Conservation (phyloP, 345 rosid genomes). For the Moringa oleifera region DNA sequence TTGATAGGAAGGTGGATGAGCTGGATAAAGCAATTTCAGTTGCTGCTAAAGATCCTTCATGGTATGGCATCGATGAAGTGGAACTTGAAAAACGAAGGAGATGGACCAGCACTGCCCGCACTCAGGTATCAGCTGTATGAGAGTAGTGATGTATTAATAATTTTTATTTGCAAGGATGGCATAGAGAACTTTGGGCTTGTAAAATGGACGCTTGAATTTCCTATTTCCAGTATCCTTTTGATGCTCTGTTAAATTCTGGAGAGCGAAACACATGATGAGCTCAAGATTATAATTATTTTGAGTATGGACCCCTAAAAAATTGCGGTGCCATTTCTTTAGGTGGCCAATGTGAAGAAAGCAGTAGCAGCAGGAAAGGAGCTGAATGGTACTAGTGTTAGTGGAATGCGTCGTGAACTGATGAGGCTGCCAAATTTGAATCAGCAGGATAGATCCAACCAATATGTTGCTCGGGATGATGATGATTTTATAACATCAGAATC, state of each 20-base stretch:
- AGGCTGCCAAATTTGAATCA: slow-evolving; percentile 67
- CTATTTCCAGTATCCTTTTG: not conserved
- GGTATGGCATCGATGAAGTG: slow-evolving; percentile 73
- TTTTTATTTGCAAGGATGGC: slow-evolving; percentile 8
- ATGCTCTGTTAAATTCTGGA: not conserved
- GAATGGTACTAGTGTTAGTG: slow-evolving; percentile 38
- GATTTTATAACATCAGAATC: slow-evolving; percentile 86
- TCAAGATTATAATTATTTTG: not conserved
- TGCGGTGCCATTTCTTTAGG: slow-evolving; percentile 39
- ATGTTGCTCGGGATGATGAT: slow-evolving; percentile 51
- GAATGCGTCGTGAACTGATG: slow-evolving; percentile 77
- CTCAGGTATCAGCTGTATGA: slow-evolving; percentile 42
- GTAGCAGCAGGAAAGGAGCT: slow-evolving; percentile 59
- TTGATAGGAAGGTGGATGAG: slow-evolving; percentile 95
- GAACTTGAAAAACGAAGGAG: slow-evolving; percentile 90
- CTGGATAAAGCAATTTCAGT: slow-evolving; percentile 86
- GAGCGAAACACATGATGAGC: not conserved
- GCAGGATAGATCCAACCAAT: slow-evolving; percentile 52
- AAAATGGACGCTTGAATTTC: slow-evolving; percentile 3
- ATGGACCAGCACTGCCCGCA: slow-evolving; percentile 84
- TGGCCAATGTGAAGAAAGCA: slow-evolving; percentile 65
- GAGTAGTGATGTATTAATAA: not conserved
- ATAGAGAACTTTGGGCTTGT: slow-evolving; percentile 1
- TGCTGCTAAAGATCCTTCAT: slow-evolving; percentile 85
- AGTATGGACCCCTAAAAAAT: slow-evolving; percentile 7